A percentile compares a stretch with the other conserved stretches of the same genome.
Evolutionary conservation across 1,139 yeast genomes (phyloP).

Genomic region (Magnusiomyces sp.): DNA sequence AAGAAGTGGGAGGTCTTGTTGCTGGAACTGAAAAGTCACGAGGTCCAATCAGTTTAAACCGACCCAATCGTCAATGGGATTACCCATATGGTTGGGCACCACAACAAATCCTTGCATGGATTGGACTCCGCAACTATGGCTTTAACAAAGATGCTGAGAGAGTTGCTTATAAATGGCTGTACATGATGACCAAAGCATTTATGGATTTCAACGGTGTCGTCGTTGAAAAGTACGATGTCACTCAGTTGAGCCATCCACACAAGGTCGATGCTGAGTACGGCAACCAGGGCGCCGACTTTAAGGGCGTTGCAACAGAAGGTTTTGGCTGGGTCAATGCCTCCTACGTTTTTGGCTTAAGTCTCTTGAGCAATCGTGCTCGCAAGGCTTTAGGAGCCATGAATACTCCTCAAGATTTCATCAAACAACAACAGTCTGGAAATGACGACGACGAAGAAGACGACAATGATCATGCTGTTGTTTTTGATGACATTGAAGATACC

Average conservation of each 20-base stretch:
- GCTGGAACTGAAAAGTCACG: slow-evolving; percentile 76
- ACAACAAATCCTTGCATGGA: slow-evolving; percentile 93
- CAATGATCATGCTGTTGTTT: too few relatives aligned
- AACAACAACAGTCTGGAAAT: too few relatives aligned
- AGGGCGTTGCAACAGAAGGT: slow-evolving; percentile 94
- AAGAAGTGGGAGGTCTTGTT: slow-evolving; percentile 80
- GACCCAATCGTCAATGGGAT: slow-evolving; percentile 96
- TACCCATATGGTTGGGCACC: slow-evolving; percentile 99
- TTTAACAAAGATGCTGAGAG: slow-evolving; percentile 58
- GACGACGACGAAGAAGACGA: too few relatives aligned
- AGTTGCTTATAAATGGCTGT: slow-evolving; percentile 79
- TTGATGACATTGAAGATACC: too few relatives aligned
- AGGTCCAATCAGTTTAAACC: slow-evolving; percentile 57
- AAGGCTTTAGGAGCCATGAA: too few relatives aligned
- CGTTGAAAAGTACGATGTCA: slow-evolving; percentile 91
- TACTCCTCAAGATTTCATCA: too few relatives aligned
- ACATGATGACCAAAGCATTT: slow-evolving; percentile 83
- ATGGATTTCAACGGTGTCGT: slow-evolving; percentile 93
- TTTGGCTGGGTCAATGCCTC: slow-evolving; percentile 93
- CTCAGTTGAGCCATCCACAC: slow-evolving; percentile 76
- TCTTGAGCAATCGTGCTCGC: slow-evolving; percentile 36
- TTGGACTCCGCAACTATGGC: slow-evolving; percentile 70
- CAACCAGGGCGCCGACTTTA: slow-evolving; percentile 86
- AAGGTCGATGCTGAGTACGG: slow-evolving; percentile 95
- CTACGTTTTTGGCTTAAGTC: slow-evolving; percentile 64